Evolutionary conservation across 2,329 filamentous ascomycete species (phyloP).

Genomic region (Chrysoporthe deuterocubensis): DNA sequence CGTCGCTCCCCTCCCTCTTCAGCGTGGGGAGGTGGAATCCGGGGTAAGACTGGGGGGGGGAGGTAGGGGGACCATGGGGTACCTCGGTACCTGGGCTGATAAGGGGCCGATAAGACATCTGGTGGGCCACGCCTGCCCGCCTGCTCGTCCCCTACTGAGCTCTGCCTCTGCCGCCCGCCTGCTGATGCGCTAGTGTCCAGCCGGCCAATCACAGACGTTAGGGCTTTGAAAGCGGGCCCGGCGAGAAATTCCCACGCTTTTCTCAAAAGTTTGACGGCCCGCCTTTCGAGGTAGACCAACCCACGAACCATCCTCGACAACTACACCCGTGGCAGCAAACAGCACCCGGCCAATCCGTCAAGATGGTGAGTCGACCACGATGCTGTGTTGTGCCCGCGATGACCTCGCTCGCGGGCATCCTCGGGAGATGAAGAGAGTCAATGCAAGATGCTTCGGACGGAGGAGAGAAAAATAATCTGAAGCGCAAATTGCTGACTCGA

Average conservation of each 20-base stretch:
- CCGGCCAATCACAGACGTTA: slow-evolving; percentile 11
- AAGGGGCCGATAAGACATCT: slow-evolving; percentile 4
- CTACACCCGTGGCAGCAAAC: slow-evolving; percentile 36
- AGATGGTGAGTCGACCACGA: slow-evolving; percentile 67
- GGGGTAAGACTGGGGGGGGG: slow-evolving; percentile 2
- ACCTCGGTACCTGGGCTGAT: slow-evolving; percentile 15
- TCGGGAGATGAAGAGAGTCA: slow-evolving; percentile 60
- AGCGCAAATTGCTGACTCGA: slow-evolving; percentile 99
- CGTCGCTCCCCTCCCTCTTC: not conserved
- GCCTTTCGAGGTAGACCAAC: slow-evolving; percentile 17
- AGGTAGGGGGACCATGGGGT: no score
- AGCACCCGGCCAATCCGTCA: slow-evolving; percentile 59
- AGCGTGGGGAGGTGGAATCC: slow-evolving; percentile 11
- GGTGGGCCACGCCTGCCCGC: not conserved
- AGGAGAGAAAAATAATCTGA: slow-evolving; percentile 67
- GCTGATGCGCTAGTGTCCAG: slow-evolving; percentile 13
- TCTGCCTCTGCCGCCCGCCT: slow-evolving; percentile 7
- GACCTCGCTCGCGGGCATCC: slow-evolving; percentile 16
- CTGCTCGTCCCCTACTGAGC: slow-evolving; percentile 21
- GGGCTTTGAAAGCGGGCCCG: slow-evolving; percentile 14
- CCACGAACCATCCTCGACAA: slow-evolving; percentile 39
- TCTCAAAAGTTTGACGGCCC: not conserved
- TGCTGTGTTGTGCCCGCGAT: slow-evolving; percentile 8
- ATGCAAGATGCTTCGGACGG: slow-evolving; percentile 98
- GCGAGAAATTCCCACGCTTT: slow-evolving; percentile 10